phyloP scores from a whole-genome alignment of 169 alveolate species.

The Eimeria sp. region DNA sequence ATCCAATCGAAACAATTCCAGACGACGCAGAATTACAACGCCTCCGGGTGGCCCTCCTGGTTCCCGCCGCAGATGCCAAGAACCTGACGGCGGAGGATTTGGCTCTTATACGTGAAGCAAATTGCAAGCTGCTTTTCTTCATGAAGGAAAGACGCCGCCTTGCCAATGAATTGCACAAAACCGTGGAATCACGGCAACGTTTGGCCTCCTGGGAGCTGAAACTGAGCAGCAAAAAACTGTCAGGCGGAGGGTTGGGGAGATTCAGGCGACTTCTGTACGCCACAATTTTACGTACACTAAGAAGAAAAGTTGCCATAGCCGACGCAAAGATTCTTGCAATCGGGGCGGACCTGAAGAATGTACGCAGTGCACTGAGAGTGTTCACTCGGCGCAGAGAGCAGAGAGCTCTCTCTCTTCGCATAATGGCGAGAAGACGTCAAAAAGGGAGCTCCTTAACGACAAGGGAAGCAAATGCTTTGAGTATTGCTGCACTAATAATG shows the following conservation, averaged over 20 bases:
- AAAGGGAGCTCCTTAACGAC: not conserved
- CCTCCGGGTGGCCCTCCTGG: not conserved
- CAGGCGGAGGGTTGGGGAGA: not conserved
- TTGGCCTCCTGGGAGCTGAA: not conserved
- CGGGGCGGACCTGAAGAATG: not conserved
- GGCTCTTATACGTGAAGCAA: not conserved
- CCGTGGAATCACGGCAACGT: not conserved
- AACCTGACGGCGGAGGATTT: not conserved
- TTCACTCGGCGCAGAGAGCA: not conserved
- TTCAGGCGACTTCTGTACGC: not conserved
- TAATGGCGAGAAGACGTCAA: not conserved
- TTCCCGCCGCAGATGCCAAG: not conserved
- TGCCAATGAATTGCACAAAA: not conserved
- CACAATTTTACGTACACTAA: not conserved
- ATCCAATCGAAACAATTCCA: not conserved
- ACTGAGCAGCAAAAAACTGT: not conserved
- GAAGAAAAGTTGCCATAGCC: not conserved
- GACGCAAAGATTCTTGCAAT: not conserved
- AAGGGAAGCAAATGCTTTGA: slow-evolving; percentile 13
- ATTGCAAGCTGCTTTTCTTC: not conserved
- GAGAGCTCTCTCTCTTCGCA: slow-evolving; percentile 14
- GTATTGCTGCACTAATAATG: not conserved
- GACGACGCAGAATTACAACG: not conserved
- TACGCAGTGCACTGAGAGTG: not conserved
- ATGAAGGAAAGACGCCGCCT: not conserved